Percentiles rank a stretch among this genome's conserved stretches.
phyloP scores from a whole-genome alignment of 1,139 yeast species.

The Pichiaceae sp. region DNA sequence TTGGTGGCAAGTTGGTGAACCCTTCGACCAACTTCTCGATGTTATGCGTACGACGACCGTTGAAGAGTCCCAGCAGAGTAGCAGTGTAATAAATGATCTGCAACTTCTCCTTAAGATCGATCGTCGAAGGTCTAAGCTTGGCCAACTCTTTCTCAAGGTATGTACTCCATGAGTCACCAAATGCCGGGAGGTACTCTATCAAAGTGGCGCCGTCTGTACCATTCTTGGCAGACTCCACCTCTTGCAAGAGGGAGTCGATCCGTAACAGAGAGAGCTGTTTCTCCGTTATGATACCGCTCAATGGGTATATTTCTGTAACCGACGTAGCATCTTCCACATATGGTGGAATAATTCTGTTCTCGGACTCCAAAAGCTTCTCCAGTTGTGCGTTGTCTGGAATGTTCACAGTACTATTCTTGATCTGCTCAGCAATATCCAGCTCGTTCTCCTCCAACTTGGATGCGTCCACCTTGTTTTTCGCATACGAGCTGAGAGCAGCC shows the following conservation, averaged over 20 bases:
- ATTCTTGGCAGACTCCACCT: slow-evolving; percentile 13
- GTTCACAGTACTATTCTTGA: slow-evolving; percentile 58
- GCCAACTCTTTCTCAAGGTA: slow-evolving; percentile 46
- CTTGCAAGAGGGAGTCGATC: slow-evolving; percentile 40
- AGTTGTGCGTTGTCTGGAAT: slow-evolving; percentile 62
- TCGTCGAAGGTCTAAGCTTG: slow-evolving; percentile 28
- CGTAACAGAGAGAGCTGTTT: slow-evolving; percentile 59
- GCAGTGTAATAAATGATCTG: slow-evolving; percentile 75
- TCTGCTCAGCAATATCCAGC: slow-evolving; percentile 74
- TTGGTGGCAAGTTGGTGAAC: slow-evolving; percentile 70
- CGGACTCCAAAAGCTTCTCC: slow-evolving; percentile 43
- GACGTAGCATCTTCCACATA: slow-evolving; percentile 69
- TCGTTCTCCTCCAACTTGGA: slow-evolving; percentile 63
- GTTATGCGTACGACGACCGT: slow-evolving; percentile 55
- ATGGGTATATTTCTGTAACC: slow-evolving; percentile 76
- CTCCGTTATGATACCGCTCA: slow-evolving; percentile 60
- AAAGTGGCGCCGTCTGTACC: slow-evolving; percentile 35
- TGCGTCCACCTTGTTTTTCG: slow-evolving; percentile 79
- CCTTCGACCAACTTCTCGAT: slow-evolving; percentile 55
- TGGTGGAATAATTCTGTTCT: slow-evolving; percentile 78
- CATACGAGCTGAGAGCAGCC: slow-evolving; percentile 75
- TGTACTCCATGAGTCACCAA: slow-evolving; percentile 30
- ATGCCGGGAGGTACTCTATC: slow-evolving; percentile 55
- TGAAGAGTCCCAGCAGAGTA: slow-evolving; percentile 70
- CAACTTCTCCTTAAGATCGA: slow-evolving; percentile 46